A percentile compares a stretch with the other conserved stretches of the same genome.
Conservation (phyloP, 2,329 filamentous ascomycete species). For the Colletotrichum filicis region DNA sequence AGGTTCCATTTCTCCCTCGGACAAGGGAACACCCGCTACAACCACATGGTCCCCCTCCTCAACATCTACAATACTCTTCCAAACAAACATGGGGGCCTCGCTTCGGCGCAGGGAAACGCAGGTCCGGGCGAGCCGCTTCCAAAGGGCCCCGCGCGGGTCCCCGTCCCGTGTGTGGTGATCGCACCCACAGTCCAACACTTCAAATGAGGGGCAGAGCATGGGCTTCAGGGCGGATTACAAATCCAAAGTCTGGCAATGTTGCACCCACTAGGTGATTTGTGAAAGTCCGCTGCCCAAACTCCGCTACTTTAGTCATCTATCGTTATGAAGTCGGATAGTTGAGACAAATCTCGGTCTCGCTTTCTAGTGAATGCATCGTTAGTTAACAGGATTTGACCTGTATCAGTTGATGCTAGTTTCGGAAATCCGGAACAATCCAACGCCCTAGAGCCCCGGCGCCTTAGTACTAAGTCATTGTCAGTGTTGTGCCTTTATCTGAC, state of each 20-base stretch:
- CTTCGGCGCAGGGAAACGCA: background rate
- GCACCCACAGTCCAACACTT: constrained; percentile 16
- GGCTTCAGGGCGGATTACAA: constrained; percentile 10
- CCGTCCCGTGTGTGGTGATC: background rate
- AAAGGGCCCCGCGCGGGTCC: background rate
- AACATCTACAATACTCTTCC: background rate
- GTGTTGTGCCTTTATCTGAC: too few species aligned
- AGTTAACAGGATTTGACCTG: background rate
- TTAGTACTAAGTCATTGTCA: too few species aligned
- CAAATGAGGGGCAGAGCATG: constrained; percentile 11
- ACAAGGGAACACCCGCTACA: constrained; percentile 7
- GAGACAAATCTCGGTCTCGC: background rate
- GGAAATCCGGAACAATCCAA: background rate
- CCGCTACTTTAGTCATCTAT: background rate
- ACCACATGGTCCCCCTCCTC: background rate
- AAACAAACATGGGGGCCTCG: background rate
- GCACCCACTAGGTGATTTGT: background rate
- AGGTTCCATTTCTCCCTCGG: constrained; percentile 9
- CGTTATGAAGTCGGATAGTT: background rate
- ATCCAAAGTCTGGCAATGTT: background rate
- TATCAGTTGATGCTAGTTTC: background rate
- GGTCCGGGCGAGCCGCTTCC: constrained; percentile 1
- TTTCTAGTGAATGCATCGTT: background rate
- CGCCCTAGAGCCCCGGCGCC: too few species aligned
- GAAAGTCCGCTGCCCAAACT: background rate